Conservation (phyloP, 2,329 filamentous ascomycete species). For the Penicillium brasilianum region DNA sequence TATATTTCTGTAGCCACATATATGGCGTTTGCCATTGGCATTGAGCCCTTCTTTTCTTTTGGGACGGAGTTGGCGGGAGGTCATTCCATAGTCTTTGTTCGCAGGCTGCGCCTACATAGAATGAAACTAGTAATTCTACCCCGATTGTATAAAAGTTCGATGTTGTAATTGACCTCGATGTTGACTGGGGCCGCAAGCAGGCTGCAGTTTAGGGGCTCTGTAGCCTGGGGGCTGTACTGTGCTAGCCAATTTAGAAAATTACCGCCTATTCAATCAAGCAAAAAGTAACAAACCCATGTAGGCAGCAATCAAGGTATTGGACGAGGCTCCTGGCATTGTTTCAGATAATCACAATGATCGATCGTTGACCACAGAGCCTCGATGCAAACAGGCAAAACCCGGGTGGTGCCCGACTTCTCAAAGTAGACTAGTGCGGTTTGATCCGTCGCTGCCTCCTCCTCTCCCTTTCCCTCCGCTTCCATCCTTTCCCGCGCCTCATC, state of each 20-base stretch:
- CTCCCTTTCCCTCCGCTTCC: slow-evolving; percentile 20
- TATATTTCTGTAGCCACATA: background rate
- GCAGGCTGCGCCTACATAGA: slow-evolving; percentile 33
- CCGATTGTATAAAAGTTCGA: background rate
- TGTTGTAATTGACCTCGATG: background rate
- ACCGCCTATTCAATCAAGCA: background rate
- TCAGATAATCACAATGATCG: background rate
- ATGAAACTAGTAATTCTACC: slow-evolving; percentile 17
- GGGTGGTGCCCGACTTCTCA: slow-evolving; percentile 20
- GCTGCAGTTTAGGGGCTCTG: background rate
- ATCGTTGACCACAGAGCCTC: slow-evolving; percentile 10
- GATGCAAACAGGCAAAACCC: slow-evolving; percentile 26
- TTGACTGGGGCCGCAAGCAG: background rate
- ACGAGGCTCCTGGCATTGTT: background rate
- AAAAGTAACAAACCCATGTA: background rate
- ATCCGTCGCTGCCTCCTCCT: slow-evolving; percentile 15
- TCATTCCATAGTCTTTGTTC: slow-evolving; percentile 22
- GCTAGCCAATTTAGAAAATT: background rate
- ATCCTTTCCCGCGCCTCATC: slow-evolving; percentile 15
- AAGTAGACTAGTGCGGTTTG: slow-evolving; percentile 16
- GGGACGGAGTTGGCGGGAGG: slow-evolving; percentile 21
- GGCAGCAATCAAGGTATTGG: background rate
- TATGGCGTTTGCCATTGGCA: background rate
- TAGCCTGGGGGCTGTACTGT: background rate
- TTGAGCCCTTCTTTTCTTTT: slow-evolving; percentile 15